Evolutionary conservation across 2,329 filamentous ascomycete genomes (phyloP), one percentile per base, ranked within the genome.

Genomic region (Xylariaceae sp.): DNA sequence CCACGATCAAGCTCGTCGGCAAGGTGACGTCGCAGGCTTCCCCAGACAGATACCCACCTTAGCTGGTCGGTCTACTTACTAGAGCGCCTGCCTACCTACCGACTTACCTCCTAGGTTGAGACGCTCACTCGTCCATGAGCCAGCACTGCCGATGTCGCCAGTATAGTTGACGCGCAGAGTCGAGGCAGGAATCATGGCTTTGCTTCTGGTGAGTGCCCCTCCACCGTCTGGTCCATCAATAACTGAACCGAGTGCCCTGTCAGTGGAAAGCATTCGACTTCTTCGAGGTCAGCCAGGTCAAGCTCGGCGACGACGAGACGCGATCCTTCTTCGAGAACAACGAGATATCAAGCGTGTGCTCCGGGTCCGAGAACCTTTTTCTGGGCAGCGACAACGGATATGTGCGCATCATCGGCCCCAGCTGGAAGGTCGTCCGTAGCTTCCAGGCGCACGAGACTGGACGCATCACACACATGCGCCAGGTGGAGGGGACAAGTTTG

Each of bases 191-290:
- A 42, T 41, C 34, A 57, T 57, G 54, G 54, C 54, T 45, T 46
- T 56, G 48, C 53, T 57, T 50, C 36, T 56, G 47, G 53, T 54
- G 40, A 40, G 50, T 41, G 29, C 35, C 8, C 30, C 38, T 32
- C 12, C 10, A 12, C 29, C 9, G 13, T n/a, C n/a, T 12, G 12
- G 3, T 5, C n/a, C 17, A 24, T 13, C 17, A 10, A 30, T 17
- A n/a, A 32, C 45, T 50, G 40, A 50, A 33, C 8, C n/a, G 14
- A 31, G 5, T 12, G 8, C 17, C 13, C 9, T 12, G 14, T 5
- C 47, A 94, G 90, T 96, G 92, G 90, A 95, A 95, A 83, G 81
- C 83, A 50, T 98, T 98, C 69, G 89, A 94, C 72, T 98, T 98
- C 80, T 96, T 98, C 75, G 87, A 95, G 64, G 87, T 94, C 60